phyloP scores from a whole-genome alignment of 345 rosid genomes.

The Syzygium grande region DNA sequence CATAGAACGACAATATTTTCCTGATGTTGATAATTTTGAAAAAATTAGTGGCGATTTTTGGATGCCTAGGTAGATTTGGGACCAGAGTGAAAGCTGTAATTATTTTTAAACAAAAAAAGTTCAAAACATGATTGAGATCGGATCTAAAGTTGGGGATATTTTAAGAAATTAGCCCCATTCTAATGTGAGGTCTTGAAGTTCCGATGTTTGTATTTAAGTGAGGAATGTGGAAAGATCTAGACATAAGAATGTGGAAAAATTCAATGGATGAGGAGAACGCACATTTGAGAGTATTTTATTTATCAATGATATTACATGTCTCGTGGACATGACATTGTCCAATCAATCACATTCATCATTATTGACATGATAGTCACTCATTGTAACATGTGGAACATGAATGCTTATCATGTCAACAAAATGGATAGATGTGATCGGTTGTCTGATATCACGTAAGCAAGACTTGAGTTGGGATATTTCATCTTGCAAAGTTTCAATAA shows the following conservation, averaged over 20 bases:
- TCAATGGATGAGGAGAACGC: not conserved
- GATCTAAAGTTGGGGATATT: not conserved
- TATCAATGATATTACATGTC: not conserved
- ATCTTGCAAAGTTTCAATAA: not conserved
- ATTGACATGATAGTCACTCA: not conserved
- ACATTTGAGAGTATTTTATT: not conserved
- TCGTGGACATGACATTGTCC: not conserved
- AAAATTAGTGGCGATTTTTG: not conserved
- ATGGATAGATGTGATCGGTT: not conserved
- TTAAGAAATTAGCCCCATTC: not conserved
- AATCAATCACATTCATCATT: not conserved
- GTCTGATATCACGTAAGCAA: not conserved
- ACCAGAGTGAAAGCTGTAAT: not conserved
- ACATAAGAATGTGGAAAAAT: not conserved
- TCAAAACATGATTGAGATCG: accelerated
- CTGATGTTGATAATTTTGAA: not conserved
- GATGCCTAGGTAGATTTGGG: accelerated
- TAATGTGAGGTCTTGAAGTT: not conserved
- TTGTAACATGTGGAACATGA: not conserved
- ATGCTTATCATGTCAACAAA: not conserved
- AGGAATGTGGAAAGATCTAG: not conserved
- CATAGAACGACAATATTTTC: not conserved
- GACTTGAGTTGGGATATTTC: not conserved
- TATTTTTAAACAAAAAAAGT: not conserved
- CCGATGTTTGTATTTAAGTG: not conserved